Evolutionary conservation across 208 protist species (phyloP).

Genomic region (Lotmaria passim): DNA sequence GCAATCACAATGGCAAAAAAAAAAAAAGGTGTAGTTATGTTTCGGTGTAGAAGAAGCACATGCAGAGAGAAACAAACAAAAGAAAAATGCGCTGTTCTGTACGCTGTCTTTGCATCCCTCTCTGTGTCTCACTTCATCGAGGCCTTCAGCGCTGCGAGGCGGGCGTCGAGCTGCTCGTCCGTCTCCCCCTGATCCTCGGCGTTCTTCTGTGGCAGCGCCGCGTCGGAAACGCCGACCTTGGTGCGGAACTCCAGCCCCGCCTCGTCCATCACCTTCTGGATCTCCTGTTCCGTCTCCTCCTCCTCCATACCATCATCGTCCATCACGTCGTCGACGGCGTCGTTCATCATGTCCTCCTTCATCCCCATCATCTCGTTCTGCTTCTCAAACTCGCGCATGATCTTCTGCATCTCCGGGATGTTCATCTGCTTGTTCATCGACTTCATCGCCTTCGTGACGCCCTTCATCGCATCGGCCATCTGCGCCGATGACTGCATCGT

Average conservation of each 20-base stretch:
- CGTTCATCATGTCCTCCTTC: slow-evolving; percentile 99
- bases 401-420: slow-evolving; percentile 96
- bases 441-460: slow-evolving; percentile 90
- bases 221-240: slow-evolving; percentile 73
- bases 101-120: too few species aligned
- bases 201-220: slow-evolving; percentile 49
- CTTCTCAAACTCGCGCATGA: slow-evolving; percentile 99
- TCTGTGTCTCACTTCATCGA: slow-evolving; percentile 76
- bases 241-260: slow-evolving; percentile 87
- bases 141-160: slow-evolving; percentile 78
- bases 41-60: background rate
- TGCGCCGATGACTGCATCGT: slow-evolving; percentile 92
- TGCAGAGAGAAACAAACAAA: background rate
- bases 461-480: slow-evolving; percentile 93
- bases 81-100: too few species aligned
- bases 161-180: slow-evolving; percentile 84
- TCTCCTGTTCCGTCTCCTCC: slow-evolving; percentile 89
- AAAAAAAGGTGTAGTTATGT: too few species aligned
- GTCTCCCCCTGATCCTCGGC: slow-evolving; percentile 53
- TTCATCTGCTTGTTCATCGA: slow-evolving; percentile 98
- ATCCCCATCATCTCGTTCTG: slow-evolving; percentile 98
- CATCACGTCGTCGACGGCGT: slow-evolving; percentile 93
- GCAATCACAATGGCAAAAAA: background rate
- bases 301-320: slow-evolving; percentile 93
- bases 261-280: slow-evolving; percentile 93